Evolutionary conservation across 164 flowering plant species (phyloP), one percentile per base, ranked within the genome.

Genomic region (Dillenia suffruticosa): DNA sequence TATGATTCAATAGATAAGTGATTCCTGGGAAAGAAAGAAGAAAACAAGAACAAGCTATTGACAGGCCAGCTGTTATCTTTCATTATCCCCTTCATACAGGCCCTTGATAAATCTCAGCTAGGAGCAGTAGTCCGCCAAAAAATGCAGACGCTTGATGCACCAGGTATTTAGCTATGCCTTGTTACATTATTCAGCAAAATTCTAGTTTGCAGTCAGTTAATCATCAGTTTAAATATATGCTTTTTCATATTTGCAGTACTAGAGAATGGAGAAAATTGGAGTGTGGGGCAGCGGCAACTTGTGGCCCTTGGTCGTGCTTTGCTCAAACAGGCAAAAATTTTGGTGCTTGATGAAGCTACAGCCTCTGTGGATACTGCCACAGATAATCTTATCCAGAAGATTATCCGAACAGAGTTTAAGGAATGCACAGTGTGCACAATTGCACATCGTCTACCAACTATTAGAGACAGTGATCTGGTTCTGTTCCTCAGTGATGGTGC

Each of bases 241-340:
- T 32, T 32, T 54, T 44, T 49, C 46, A 67, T 63, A 56, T 60
- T 61, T 64, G 64, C 83, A 94, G 98, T 94, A 62, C 61, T 91
- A 14, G 98, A 94, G 75, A 94, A 86, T 82, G 98, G 98, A 62
- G 98, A 94, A 58, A 94, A 94, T 66, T 94, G 98, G 98, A 94
- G 98, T 75, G 95, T 91, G 65, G 98, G 98, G 55, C 98, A 94
- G 68, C 72, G 97, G 66, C 98, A 91, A 70, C 97, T 94, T 59
- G 92, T 94, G 71, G 85, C 97, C 13, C 74, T 94, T 14, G 98
- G 98, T 24, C 76, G 97, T 59, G 97, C 98, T 51, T 76, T 94
- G 63, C 85, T 94, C 45, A 91, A 91, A 66, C 96, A 94, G 73
- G 91, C 97, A 40, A 78, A 81, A 64, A 94, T 94, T 63, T 68